Conservation (phyloP, 805 yeast species). For the Martiniozyma abietophila region DNA sequence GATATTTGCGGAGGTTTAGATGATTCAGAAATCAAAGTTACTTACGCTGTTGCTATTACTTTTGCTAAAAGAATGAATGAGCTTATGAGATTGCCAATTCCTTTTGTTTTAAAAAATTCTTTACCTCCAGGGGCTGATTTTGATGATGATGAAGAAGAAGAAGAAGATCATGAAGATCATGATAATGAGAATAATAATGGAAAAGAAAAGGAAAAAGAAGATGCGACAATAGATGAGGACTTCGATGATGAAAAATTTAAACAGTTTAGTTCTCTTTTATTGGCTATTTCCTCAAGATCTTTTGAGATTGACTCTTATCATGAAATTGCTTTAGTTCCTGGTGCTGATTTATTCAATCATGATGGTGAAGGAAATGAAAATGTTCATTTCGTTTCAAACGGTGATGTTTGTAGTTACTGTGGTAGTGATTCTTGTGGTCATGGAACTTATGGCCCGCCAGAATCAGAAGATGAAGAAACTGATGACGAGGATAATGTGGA, state of each 20-base stretch:
- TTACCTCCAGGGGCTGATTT: constrained; percentile 6
- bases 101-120: constrained; percentile 16
- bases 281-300: constrained; percentile 65
- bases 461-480: constrained; percentile 23
- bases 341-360: constrained; percentile 87
- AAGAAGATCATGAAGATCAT: constrained; percentile 1
- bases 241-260: constrained; percentile 24
- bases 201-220: too few species aligned
- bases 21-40: constrained; percentile 30
- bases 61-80: constrained; percentile 30
- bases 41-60: constrained; percentile 31
- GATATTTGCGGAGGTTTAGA: constrained; percentile 54
- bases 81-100: constrained; percentile 25
- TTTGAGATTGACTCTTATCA: constrained; percentile 73
- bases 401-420: constrained; percentile 28
- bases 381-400: constrained; percentile 55
- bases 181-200: too few species aligned
- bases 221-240: too few species aligned
- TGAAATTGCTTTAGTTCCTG: constrained; percentile 74
- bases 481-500: constrained; percentile 22
- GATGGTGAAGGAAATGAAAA: constrained; percentile 41
- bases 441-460: constrained; percentile 22
- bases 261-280: constrained; percentile 47
- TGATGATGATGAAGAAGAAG: background rate
- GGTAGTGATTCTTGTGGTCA: constrained; percentile 28